Evolutionary conservation across 2,329 filamentous ascomycete species (phyloP), one percentile per base, ranked within the genome.

Genomic region (Fusarium irregulare): DNA sequence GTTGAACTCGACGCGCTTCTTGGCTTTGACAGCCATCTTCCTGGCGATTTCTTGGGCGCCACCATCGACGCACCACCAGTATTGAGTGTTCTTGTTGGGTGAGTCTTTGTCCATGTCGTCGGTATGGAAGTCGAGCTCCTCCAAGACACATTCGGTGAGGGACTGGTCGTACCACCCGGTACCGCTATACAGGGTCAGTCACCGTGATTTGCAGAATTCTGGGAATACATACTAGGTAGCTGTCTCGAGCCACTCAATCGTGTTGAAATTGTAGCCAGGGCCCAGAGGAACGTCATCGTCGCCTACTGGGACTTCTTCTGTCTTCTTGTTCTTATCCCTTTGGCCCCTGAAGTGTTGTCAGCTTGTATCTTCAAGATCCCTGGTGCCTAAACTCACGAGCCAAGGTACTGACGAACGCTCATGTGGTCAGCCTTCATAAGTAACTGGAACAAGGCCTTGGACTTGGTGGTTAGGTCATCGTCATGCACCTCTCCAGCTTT

Each of bases 351-450:
- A 9, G 47, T 21, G 2, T 14, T 18, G 2, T 40, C 3, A 25
- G 20, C 5, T 10, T 21, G 13, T 41, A 8, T 42, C n/a, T 42
- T n/a, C 1, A 8, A 11, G 13, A 6, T 6, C 10, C 6, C 7
- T 6, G 25, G 25, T 27, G 25, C 2, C 25, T 27, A 3, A 27
- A 27, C 28, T 72, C 14, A 69, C 70, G 68, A 59, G 20, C 51
- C 49, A 46, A 72, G 70, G 16, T 47, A 72, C 32, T 72, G 68
- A 0, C 70, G 66, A 18, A 62, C 53, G 20, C 70, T 72, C 54
- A 60, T 56, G 16, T 63, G 47, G 5, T 72, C 70, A 1, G 59
- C 61, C 10, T 34, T 34, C 68, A 70, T 71, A 5, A 72, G 32
- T 1, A 50, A 50, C 3, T 53, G 5, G 37, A 65, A 71, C 1